Evolutionary conservation across 202 grass and related monocot species (phyloP), one percentile per base, ranked within the genome.

Genomic region (Dendrocalamus latiflorus): DNA sequence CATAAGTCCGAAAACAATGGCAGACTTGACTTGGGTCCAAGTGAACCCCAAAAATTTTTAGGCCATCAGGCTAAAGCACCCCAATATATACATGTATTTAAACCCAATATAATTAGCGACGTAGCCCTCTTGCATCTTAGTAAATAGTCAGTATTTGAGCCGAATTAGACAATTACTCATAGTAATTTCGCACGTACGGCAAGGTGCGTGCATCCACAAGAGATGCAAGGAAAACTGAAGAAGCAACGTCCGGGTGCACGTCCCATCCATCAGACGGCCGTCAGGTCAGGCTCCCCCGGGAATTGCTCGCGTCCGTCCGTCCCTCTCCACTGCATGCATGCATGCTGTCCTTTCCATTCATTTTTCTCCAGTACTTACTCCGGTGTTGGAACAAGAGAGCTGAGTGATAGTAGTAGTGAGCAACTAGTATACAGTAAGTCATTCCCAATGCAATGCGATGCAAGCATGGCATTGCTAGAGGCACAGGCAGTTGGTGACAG

Each of bases 221-320:
- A 54, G 37, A 72, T 20, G 17, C 0, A 48, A 34, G 45, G 10
- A 39, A 44, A 26, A 6, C 3, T 1, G 74, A 47, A n/a, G 57
- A 62, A 63, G 41, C 41, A 48, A 62, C 4, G 25, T 6, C 4
- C 3, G 34, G 41, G 53, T 16, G 55, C 39, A 30, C 39, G 64
- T 77, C 72, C 61, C 72, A 59, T 84, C 82, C 62, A 51, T 60
- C 62, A 43, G 71, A 86, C 62, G 10, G 34, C 5, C n/a, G 44
- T 61, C 58, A 30, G 60, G 34, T 63, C 76, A 37, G 60, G 28
- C 0, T 9, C 78, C 84, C 85, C 85, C 85, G 70, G 34, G 78
- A 87, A 82, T 87, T 30, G 69, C 85, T 87, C 71, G 85, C 78
- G 63, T 65, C 63, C 62, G 78, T 77, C 74, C 24, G 16, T 9